Percentiles rank a stretch among this genome's conserved stretches.
phyloP scores from a whole-genome alignment of 2,329 filamentous ascomycete species.

The Hypoxylon sp. region DNA sequence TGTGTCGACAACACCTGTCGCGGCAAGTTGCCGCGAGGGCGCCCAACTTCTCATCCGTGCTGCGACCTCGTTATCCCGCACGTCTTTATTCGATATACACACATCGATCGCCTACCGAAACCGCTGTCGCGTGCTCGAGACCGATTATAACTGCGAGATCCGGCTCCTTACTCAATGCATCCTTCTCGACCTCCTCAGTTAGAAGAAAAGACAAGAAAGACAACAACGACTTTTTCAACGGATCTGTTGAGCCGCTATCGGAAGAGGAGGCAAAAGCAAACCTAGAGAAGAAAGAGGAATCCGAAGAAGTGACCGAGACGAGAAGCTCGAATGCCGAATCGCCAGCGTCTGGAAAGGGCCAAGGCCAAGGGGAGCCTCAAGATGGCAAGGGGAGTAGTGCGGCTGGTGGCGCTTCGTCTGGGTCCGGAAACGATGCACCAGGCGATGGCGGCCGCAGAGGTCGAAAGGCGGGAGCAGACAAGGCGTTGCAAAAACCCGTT shows the following conservation, averaged over 20 bases:
- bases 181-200: conserved; percentile 55
- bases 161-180: conserved; percentile 38
- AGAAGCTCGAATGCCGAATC: conserved; percentile 57
- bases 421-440: conserved; percentile 66
- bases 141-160: conserved; percentile 29
- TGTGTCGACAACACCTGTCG: conserved; percentile 51
- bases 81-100: conserved; percentile 46
- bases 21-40: conserved; percentile 47
- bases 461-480: conserved; percentile 74
- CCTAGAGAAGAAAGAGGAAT: conserved; percentile 60
- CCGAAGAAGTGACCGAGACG: conserved; percentile 61
- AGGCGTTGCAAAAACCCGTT: conserved; percentile 84
- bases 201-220: conserved; percentile 58
- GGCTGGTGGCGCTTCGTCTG: conserved; percentile 64
- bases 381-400: conserved; percentile 71
- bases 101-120: conserved; percentile 34
- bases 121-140: conserved; percentile 40
- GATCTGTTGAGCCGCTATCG: conserved; percentile 61
- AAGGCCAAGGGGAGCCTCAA: conserved; percentile 54
- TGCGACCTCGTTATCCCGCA: conserved; percentile 37
- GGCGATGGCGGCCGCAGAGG: conserved; percentile 77
- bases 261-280: conserved; percentile 66
- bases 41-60: conserved; percentile 41
- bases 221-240: conserved; percentile 63
- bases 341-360: conserved; percentile 60